Evolutionary conservation across 164 flowering plant species (phyloP).

Genomic region (Magnolia officinalis): DNA sequence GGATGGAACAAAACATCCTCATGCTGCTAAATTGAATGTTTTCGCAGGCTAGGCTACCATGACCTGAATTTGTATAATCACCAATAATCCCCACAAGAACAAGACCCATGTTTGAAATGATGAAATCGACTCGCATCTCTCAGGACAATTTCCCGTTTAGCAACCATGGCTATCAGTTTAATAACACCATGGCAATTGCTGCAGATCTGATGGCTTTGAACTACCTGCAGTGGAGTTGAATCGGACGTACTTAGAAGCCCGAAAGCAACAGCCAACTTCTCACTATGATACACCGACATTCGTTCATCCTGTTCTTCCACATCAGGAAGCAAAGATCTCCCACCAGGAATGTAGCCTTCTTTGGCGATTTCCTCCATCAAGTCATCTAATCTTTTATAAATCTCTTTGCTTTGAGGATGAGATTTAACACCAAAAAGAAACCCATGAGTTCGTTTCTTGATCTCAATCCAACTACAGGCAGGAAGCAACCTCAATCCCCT

Average conservation of each 20-base stretch:
- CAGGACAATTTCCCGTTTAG: constrained; percentile 51
- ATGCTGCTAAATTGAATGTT: no score
- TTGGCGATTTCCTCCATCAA: constrained; percentile 53
- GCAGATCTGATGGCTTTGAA: constrained; percentile 76
- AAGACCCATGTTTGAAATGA: constrained; percentile 55
- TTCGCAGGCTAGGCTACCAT: no score
- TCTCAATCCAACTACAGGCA: constrained; percentile 76
- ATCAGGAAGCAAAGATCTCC: constrained; percentile 63
- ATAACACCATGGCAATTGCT: constrained; percentile 62
- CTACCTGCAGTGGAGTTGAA: constrained; percentile 51
- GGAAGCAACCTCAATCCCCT: constrained; percentile 66
- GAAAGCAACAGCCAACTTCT: constrained; percentile 69
- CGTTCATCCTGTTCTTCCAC: constrained; percentile 62
- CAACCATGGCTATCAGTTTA: constrained; percentile 54
- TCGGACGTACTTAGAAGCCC: constrained; percentile 57
- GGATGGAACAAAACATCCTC: no score
- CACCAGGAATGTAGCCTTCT: constrained; percentile 48
- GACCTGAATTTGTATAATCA: constrained; percentile 22
- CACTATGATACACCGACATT: constrained; percentile 52
- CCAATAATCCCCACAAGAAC: constrained; percentile 83
- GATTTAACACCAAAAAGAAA: constrained; percentile 60
- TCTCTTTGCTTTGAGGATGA: constrained; percentile 44
- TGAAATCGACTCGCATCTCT: constrained; percentile 83
- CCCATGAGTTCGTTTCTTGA: constrained; percentile 44
- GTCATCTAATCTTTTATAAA: constrained; percentile 43